Conservation (phyloP, 768 basidiomycete species). For the Tylopilus cervinicoccineus region DNA sequence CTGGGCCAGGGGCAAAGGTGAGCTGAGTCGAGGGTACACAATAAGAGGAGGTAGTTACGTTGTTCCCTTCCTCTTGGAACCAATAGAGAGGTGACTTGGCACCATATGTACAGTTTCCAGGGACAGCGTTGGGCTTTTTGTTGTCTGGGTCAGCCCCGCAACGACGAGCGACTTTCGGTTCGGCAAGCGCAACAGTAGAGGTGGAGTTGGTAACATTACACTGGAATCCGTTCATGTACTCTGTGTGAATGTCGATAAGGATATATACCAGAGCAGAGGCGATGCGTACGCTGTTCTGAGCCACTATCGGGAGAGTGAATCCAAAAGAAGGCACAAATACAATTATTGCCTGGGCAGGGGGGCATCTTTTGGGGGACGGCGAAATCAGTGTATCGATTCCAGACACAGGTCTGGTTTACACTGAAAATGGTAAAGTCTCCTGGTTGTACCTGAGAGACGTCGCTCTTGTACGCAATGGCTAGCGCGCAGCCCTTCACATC, state of each 20-base stretch:
- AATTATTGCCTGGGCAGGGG: constrained; percentile 57
- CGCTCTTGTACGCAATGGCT: constrained; percentile 72
- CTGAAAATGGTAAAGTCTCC: constrained; percentile 72
- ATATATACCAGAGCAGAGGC: background rate
- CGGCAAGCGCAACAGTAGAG: constrained; percentile 49
- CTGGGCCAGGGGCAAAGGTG: constrained; percentile 27
- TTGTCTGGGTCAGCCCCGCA: constrained; percentile 58
- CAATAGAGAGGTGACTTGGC: constrained; percentile 71
- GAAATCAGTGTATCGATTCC: constrained; percentile 67
- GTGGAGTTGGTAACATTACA: constrained; percentile 57
- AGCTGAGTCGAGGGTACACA: background rate
- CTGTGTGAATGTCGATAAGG: constrained; percentile 26
- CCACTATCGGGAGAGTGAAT: constrained; percentile 60
- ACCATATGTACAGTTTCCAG: constrained; percentile 69
- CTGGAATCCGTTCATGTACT: constrained; percentile 74
- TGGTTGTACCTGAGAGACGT: constrained; percentile 53
- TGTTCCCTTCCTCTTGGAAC: constrained; percentile 60
- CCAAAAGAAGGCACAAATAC: constrained; percentile 74
- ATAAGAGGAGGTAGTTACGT: constrained; percentile 36
- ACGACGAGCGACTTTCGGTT: constrained; percentile 55
- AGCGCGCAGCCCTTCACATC: constrained; percentile 64
- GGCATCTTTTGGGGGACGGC: constrained; percentile 66
- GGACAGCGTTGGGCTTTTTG: constrained; percentile 38
- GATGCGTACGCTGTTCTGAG: constrained; percentile 54
- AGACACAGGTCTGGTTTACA: constrained; percentile 73